Base-by-base conservation (phyloP, 768 basidiomycete genomes). In the Boletales sp. region DNA sequence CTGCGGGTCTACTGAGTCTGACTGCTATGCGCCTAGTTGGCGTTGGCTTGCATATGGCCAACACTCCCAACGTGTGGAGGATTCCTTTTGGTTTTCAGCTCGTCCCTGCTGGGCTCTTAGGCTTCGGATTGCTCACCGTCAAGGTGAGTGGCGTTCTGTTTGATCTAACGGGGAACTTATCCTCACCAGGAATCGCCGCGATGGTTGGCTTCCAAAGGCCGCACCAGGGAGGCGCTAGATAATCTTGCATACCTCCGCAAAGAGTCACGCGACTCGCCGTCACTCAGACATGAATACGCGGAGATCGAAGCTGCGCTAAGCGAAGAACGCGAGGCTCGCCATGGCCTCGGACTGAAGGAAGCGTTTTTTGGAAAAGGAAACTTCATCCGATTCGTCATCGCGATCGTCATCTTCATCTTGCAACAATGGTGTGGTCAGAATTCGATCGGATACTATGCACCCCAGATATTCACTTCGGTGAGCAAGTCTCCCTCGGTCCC, bases 361-460 rank as follows among this genome's bases (percentile, higher is more conserved):
- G 87, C 87, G 3, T 86, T 91, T 71, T 72, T 88, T 35, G 85
- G 85, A 17, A 87, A 87, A 62, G 91, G 92, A 41, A 92, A 92
- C 70, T 78, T 82, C 41, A 71, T 84, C 52, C 84, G 92, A 19
- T 93, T 94, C 72, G 70, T 86, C n/a, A 90, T 94, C 58, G 90
- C 91, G 2, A 83, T 89, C 57, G 66, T 78, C 25, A 87, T 90
- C 53, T 90, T 91, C 72, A 63, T 87, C 52, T 71, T 90, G 8
- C 90, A 92, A 57, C 88, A 92, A 62, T 90, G 84, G 84, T 77
- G 79, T 42, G 91, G 91, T 1, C 90, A 92, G 64, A 90, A 93
- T 68, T 84, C 85, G 0, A 85, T 92, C 56, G 80, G 78, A 39
- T 86, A 89, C 63, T 87, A 88, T 53, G 83, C 85, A 1, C 84